Base-by-base conservation (phyloP, 495 filamentous ascomycete genomes). In the Pyronema omphalodes region DNA sequence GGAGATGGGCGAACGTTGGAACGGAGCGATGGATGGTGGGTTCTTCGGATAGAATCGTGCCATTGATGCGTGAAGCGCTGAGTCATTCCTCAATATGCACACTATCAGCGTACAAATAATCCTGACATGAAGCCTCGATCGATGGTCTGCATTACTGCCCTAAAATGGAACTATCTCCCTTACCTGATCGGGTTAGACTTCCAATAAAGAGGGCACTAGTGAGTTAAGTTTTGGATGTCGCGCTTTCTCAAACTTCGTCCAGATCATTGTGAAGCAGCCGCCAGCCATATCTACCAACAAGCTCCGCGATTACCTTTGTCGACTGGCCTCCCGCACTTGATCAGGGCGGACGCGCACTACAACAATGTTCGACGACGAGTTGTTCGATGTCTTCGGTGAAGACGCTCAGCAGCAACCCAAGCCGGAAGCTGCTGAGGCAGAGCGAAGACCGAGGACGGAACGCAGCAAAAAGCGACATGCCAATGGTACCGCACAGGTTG, bases 311-410 rank as follows among this genome's bases (percentile, higher is more conserved):
- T 17, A 41, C 39, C 39, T 12, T 41, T 41, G 15, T 17, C 39
- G 15, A 41, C 39, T 17, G 11, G 11, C 23, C 14, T 47, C 44
- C 18, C 44, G 18, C 23, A 11, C 48, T 6, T n/a, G 4, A 35
- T 2, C 29, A 14, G 11, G 3, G 9, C 18, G 9, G 9, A n/a
- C 9, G 17, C n/a, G 23, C 19, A 9, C 52, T 29, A 17, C 44
- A 45, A 55, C 36, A 44, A 65, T 65, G 62, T 65, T 61, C 41
- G 58, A 64, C 34, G 83, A 88, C 65, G 83, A 88, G 53, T 74
- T 91, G 34, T 93, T 91, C 61, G 79, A 84, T 56, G 86, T 88
- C 53, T 89, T 93, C 65, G 81, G 88, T 45, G 77, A 83, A 60
- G 70, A 74, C 52, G 59, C 62, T 71, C 80, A 48, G 14, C 23